Conservation (phyloP, 352 stramenopile genomes). For the Globisporangium cederbergense region DNA sequence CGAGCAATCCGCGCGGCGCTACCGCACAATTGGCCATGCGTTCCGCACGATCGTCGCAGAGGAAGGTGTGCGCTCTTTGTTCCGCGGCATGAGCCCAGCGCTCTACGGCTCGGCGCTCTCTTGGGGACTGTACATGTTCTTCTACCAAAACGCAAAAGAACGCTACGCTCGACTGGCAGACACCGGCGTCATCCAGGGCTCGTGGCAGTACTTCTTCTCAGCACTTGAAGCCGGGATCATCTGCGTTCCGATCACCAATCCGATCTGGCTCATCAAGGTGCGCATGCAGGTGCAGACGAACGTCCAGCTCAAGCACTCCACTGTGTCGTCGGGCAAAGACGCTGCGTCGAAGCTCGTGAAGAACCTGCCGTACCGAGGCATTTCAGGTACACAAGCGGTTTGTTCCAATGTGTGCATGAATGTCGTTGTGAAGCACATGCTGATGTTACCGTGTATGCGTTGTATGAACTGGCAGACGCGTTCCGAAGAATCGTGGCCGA, state of each 20-base stretch:
- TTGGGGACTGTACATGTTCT: slow-evolving; percentile 98
- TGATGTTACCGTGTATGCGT: not conserved
- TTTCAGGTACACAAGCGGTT: slow-evolving; percentile 33
- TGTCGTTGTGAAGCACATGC: slow-evolving; percentile 4
- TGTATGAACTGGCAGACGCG: slow-evolving; percentile 61
- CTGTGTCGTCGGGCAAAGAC: slow-evolving; percentile 40
- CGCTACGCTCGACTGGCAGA: slow-evolving; percentile 71
- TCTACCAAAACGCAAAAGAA: slow-evolving; percentile 96
- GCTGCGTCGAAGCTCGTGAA: slow-evolving; percentile 45
- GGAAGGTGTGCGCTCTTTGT: slow-evolving; percentile 88
- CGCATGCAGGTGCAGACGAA: slow-evolving; percentile 91
- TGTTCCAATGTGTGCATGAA: not conserved
- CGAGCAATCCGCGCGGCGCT: slow-evolving; percentile 71
- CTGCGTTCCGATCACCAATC: slow-evolving; percentile 97
- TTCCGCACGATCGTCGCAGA: slow-evolving; percentile 78
- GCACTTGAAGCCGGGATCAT: slow-evolving; percentile 79
- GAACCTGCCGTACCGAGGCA: slow-evolving; percentile 61
- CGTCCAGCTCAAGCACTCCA: slow-evolving; percentile 37
- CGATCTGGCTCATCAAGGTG: slow-evolving; percentile 98
- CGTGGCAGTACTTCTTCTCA: slow-evolving; percentile 82
- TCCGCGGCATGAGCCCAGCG: slow-evolving; percentile 93
- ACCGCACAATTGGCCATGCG: slow-evolving; percentile 64
- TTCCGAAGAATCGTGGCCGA: slow-evolving; percentile 92
- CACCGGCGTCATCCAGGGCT: slow-evolving; percentile 66
- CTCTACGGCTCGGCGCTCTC: slow-evolving; percentile 93